Conservation (phyloP, 176 grass and related monocot genomes). For the Triticum urartu region DNA sequence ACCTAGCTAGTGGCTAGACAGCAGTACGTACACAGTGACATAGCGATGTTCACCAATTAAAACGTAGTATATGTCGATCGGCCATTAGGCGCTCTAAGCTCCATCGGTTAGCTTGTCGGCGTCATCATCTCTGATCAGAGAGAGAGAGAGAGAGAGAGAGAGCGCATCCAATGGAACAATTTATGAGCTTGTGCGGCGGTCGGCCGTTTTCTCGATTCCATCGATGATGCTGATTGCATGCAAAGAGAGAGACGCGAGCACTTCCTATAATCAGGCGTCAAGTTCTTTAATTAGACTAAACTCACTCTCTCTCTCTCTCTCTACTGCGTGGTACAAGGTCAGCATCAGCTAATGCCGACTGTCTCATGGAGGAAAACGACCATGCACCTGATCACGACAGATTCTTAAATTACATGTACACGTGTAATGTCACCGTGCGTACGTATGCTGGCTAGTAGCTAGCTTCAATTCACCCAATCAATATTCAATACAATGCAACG, state of each 20-base stretch:
- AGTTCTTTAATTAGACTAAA: neutral
- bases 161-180: conserved; percentile 24
- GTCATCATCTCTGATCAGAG: neutral
- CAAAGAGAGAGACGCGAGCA: neutral
- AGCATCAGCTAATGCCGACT: conserved; percentile 13
- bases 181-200: conserved; percentile 17
- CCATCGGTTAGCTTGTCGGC: conserved; percentile 28
- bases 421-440: neutral
- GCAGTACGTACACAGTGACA: neutral
- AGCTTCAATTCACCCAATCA: neutral
- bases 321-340: conserved; percentile 21
- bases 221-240: conserved; percentile 28
- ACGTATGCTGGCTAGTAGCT: neutral
- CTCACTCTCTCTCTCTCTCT: neutral
- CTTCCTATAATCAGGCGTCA: neutral
- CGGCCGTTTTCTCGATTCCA: conserved; percentile 34
- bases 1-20: neutral
- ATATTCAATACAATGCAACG: neutral
- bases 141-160: neutral
- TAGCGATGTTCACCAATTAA: neutral
- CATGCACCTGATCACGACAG: conserved; percentile 10
- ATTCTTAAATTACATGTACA: neutral
- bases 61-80: neutral
- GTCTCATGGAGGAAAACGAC: conserved; percentile 10
- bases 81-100: neutral